Evolutionary conservation across 768 basidiomycete genomes (phyloP), one percentile per base, ranked within the genome.

Genomic region (Mycena floridula): DNA sequence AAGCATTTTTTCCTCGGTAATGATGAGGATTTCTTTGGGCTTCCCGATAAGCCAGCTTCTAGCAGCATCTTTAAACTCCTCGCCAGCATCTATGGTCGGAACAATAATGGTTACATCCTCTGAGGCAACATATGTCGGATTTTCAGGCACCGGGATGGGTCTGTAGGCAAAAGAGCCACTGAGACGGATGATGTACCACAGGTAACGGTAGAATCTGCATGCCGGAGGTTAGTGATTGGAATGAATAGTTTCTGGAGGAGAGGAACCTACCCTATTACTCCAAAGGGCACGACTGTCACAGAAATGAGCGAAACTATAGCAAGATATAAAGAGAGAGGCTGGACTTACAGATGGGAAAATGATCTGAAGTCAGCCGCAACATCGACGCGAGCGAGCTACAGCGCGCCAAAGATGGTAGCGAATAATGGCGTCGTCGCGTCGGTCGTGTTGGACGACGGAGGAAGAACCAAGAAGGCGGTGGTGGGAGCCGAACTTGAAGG

Each of bases 51-150:
- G 85, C 93, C 91, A 95, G 57, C 80, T 85, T 66, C 86, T 77
- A 25, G 92, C 92, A 28, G 91, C 91, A 62, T 92, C 9, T 81
- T 81, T 2, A 75, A 72, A 9, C 75, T 76, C 54, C 78, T 30
- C 90, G 90, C 63, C 93, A 3, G 93, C 91, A 60, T 96, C 92
- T 58, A 96, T 94, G 49, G 91, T 95, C 28, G 92, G 92, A 3
- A 95, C 93, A 48, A 96, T 91, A 59, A 95, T 94, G 32, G 92
- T 96, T 52, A 96, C 92, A 69, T 96, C 92, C 60, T 96, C 92
- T 1, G 79, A 74, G 42, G 91, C 86, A 56, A 88, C 68, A 60
- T 94, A 95, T 18, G 91, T 94, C 1, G 92, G 90, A 60, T 90
- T 85, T 68, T 86, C 81, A 41, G 92, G 92, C 11, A 93, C 68